Conservation (phyloP, 805 yeast species). For the Vanderwaltozyma yarrowii region DNA sequence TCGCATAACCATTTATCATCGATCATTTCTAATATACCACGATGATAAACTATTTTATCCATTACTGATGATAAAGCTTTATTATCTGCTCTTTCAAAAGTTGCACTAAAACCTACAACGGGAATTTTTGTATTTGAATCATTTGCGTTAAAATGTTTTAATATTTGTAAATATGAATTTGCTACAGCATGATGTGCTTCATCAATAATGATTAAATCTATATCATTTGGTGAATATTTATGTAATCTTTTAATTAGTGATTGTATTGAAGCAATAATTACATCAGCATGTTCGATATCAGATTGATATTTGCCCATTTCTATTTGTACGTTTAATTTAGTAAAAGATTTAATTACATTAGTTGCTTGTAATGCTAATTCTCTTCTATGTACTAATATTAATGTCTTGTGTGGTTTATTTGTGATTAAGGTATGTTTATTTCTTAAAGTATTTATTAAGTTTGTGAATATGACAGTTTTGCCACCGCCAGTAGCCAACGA, state of each 20-base stretch:
- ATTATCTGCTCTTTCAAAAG: conserved; percentile 69
- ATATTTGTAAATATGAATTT: conserved; percentile 45
- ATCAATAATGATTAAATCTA: conserved; percentile 67
- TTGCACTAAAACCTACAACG: conserved; percentile 82
- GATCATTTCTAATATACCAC: conserved; percentile 57
- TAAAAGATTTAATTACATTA: conserved; percentile 33
- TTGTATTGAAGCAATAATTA: conserved; percentile 70
- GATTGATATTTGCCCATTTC: conserved; percentile 53
- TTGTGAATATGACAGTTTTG: conserved; percentile 70
- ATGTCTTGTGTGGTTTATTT: conserved; percentile 18
- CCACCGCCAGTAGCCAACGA: conserved; percentile 94
- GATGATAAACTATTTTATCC: conserved; percentile 66
- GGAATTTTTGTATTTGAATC: conserved; percentile 35
- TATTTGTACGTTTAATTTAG: conserved; percentile 41
- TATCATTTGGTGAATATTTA: conserved; percentile 43
- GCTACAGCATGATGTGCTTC: conserved; percentile 93
- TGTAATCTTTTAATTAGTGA: conserved; percentile 42
- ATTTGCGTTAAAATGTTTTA: conserved; percentile 47
- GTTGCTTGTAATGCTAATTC: conserved; percentile 72
- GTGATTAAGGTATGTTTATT: background rate
- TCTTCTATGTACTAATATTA: conserved; percentile 71
- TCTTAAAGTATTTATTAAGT: conserved; percentile 35
- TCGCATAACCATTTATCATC: conserved; percentile 59
- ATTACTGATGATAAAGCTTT: conserved; percentile 46
- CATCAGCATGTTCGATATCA: conserved; percentile 36